Percentiles rank a stretch among this genome's conserved stretches.
These are phyloP conservation scores for Aegilops sharonensis DNA, from an alignment of 176 grass and related monocot genomes.

Conservation along the genomic window DNA sequence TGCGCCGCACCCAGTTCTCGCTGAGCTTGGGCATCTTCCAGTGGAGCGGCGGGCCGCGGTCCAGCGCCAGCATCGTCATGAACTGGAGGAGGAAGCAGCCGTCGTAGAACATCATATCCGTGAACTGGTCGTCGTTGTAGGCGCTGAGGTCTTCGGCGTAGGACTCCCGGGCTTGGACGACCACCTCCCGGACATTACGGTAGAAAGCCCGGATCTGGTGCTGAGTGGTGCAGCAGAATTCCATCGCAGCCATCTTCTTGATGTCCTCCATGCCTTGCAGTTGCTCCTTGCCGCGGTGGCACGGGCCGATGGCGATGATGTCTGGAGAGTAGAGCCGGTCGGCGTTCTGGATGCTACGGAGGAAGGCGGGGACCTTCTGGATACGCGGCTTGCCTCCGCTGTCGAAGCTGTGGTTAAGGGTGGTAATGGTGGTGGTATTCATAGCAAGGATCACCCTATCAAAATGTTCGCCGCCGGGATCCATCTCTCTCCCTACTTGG, in stretches of 20 bases:
- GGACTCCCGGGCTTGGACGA: neutral
- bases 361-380: neutral
- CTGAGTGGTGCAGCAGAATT: neutral
- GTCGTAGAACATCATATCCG: neutral
- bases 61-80: neutral
- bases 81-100: constrained; percentile 7
- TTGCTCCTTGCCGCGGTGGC: neutral
- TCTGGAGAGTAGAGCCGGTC: neutral
- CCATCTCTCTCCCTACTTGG: neutral
- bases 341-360: neutral
- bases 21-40: neutral
- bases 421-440: neutral
- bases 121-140: neutral
- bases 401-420: neutral
- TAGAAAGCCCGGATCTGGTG: neutral
- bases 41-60: neutral
- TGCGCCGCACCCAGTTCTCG: constrained; percentile 6
- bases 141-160: neutral
- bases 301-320: constrained; percentile 12
- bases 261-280: neutral
- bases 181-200: neutral
- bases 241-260: neutral
- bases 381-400: neutral
- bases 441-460: neutral
- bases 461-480: neutral